Base-by-base conservation (phyloP, 1,284 basidiomycete genomes). In the Pyrrhoderma lamaoense region DNA sequence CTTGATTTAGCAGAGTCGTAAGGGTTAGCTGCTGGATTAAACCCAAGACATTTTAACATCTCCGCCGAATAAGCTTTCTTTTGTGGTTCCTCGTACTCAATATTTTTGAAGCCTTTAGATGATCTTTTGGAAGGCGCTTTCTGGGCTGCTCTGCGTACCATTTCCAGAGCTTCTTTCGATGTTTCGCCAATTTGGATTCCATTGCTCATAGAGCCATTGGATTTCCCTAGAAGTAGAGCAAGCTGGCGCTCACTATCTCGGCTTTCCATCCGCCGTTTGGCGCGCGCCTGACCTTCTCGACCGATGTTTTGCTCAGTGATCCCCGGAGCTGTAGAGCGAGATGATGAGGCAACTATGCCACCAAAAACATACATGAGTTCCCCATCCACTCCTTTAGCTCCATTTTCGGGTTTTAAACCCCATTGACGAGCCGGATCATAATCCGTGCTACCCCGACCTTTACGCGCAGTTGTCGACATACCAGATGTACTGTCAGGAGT, bases 321-420 rank as follows among this genome's bases (percentile, higher is more conserved):
- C 5, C 38, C 38, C 8, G 38, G 38, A 65, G 46, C 76, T 74
- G 7, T 68, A 58, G n/a, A 61, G 60, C 1, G 72, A 70, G 38
- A 69, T 67, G 9, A 89, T 1, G 50, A 48, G 18, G 51, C 72
- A 53, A 89, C 68, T 64, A 85, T 79, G 1, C 88, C 86, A 0
- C 80, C 80, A n/a, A 93, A 74, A 43, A 93, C 72, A 61, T 93
- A 93, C 5, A 88, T 89, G n/a, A 88, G 72, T 8, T 69, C 70
- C 9, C 65, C 66, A 35, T 51, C 59, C 21, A 61, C n/a, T 52
- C 67, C 59, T 3, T 64, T 53, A 7, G 69, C 58, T 27, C 70
- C 57, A 21, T 67, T 64, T n/a, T 70, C 70, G 13, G 88, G 84
- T 57, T 80, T 72, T 11, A 90, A 70, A 2, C 87, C 85, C 82